These are phyloP conservation scores for Zygnema circumcarinatum DNA, from an alignment of 139 green algal species.

Conservation along the genomic window DNA sequence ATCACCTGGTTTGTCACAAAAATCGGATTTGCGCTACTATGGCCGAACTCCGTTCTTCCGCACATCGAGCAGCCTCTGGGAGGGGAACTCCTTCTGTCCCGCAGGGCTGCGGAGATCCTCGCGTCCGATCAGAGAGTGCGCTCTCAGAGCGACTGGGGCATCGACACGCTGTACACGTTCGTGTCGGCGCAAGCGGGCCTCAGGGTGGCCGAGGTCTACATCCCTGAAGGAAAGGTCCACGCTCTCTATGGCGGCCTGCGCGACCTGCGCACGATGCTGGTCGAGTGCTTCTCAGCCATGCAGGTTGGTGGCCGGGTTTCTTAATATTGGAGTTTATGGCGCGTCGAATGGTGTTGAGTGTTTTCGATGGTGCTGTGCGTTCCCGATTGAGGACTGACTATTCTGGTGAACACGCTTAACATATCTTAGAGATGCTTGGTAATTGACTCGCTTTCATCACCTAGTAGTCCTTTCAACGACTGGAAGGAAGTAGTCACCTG, in stretches of 20 bases:
- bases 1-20: constrained; percentile 60
- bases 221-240: constrained; percentile 53
- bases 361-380: not conserved
- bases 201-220: constrained; percentile 36
- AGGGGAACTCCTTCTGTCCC: constrained; percentile 50
- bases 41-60: constrained; percentile 46
- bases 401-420: not conserved
- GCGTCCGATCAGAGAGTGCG: constrained; percentile 41
- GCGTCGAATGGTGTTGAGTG: not conserved
- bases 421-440: not conserved
- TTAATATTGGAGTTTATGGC: not conserved
- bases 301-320: constrained; percentile 21
- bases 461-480: no score
- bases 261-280: constrained; percentile 55
- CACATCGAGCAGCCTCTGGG: constrained; percentile 55
- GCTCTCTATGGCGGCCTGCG: constrained; percentile 52
- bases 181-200: constrained; percentile 51
- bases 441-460: not conserved
- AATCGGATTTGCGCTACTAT: constrained; percentile 51
- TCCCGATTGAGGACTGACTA: not conserved
- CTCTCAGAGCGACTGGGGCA: constrained; percentile 55
- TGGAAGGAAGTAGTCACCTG: no score
- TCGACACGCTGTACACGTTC: constrained; percentile 60
- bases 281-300: constrained; percentile 57
- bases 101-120: constrained; percentile 30